Evolutionary conservation across 306 rosid genomes (phyloP).

Genomic region (Sicyos edulis): DNA sequence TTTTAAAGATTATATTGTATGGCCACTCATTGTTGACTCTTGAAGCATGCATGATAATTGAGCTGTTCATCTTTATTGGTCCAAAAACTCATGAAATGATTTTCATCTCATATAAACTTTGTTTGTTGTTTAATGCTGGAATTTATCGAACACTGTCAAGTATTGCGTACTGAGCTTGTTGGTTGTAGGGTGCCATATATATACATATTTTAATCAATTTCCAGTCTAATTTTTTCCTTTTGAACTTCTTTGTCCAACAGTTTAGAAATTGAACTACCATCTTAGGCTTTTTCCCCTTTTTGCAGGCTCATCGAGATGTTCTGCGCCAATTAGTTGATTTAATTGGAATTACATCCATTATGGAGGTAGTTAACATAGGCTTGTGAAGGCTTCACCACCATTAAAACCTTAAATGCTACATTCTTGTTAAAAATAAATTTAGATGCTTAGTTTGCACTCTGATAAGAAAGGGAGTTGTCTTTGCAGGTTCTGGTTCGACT

Average conservation of each 20-base stretch:
- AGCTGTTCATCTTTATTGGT: background rate
- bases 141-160: background rate
- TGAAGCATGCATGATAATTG: background rate
- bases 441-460: constrained; percentile 16
- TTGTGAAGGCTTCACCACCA: background rate
- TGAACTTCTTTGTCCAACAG: background rate
- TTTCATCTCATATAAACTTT: background rate
- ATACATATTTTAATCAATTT: background rate
- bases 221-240: background rate
- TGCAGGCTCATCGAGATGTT: constrained; percentile 90
- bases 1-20: background rate
- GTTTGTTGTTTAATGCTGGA: constrained; percentile 5
- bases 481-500: constrained; percentile 88
- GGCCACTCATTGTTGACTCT: background rate
- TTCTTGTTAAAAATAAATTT: background rate
- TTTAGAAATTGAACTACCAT: background rate
- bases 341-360: constrained; percentile 95
- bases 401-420: background rate
- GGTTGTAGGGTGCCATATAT: background rate
- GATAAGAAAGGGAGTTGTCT: constrained; percentile 25
- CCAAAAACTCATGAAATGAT: background rate
- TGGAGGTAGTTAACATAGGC: constrained; percentile 59
- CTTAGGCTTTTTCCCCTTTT: constrained; percentile 6
- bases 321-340: constrained; percentile 85
- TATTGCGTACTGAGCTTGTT: background rate